Conservation (phyloP, 202 grass and related monocot genomes). For the Carex sylvatica region DNA sequence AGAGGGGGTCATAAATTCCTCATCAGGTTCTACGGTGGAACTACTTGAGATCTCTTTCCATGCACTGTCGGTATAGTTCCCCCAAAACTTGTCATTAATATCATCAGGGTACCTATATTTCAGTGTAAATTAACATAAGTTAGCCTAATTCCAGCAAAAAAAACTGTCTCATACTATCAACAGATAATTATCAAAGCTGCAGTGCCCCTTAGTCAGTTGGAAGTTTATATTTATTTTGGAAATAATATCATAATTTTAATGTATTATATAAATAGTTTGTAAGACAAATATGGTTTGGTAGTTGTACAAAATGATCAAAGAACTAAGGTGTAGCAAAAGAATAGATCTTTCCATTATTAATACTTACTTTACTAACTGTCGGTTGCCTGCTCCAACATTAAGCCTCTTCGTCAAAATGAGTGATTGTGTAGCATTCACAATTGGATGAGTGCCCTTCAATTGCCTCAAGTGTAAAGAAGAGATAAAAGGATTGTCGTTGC, state of each 20-base stretch:
- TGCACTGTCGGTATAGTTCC: not conserved
- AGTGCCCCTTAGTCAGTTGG: no score
- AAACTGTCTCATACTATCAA: no score
- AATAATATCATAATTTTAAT: no score
- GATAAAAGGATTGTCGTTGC: constrained; percentile 11
- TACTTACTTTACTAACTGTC: no score
- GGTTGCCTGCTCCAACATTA: not conserved
- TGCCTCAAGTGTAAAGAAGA: constrained; percentile 21
- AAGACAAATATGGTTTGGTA: not conserved
- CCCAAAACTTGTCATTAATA: constrained; percentile 14
- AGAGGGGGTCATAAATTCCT: not conserved
- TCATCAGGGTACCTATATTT: constrained; percentile 28
- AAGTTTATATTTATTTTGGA: no score
- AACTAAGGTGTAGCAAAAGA: no score
- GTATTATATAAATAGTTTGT: not conserved
- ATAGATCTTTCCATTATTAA: no score
- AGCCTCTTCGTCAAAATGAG: not conserved
- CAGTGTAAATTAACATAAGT: not conserved
- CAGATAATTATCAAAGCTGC: no score
- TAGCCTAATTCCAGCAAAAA: not conserved
- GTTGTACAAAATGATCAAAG: no score
- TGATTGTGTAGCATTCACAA: not conserved
- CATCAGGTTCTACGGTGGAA: no score
- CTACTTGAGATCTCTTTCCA: not conserved
- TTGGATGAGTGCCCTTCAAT: not conserved